These are phyloP conservation scores for Gnetum montanum DNA, from an alignment of 75 land plant genomes.

Conservation along the genomic window DNA sequence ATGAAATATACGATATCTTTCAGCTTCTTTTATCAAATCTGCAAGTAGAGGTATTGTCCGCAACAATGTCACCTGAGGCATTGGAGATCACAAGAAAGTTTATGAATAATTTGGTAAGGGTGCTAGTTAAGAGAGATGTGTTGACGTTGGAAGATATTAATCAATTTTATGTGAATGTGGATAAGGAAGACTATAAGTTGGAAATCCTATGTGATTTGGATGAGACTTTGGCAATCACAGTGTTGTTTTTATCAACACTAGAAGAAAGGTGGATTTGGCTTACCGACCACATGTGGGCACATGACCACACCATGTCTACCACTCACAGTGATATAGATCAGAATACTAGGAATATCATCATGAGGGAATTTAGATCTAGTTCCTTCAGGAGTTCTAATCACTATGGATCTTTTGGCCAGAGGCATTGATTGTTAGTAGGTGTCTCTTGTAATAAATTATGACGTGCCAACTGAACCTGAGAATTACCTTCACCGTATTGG, in stretches of 20 bases:
- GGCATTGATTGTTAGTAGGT: conserved; percentile 89
- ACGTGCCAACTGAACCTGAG: conserved; percentile 64
- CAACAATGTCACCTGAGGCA: conserved; percentile 95
- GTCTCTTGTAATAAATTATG: conserved; percentile 61
- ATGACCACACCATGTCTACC: conserved; percentile 57
- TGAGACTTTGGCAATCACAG: conserved; percentile 98
- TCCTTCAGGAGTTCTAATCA: conserved; percentile 68
- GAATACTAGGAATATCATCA: conserved; percentile 81
- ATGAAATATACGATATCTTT: conserved; percentile 98
- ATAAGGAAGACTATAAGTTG: conserved; percentile 97
- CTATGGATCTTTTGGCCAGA: conserved; percentile 90
- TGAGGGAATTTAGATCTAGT: conserved; percentile 71
- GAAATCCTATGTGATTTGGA: conserved; percentile 96
- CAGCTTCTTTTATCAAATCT: conserved; percentile 95
- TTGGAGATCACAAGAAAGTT: conserved; percentile 97
- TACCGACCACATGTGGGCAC: conserved; percentile 70
- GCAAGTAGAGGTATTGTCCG: conserved; percentile 93
- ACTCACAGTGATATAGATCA: conserved; percentile 88
- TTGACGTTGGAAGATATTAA: conserved; percentile 96
- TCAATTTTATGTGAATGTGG: conserved; percentile 99
- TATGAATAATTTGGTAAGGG: conserved; percentile 95
- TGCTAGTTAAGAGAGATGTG: conserved; percentile 99
- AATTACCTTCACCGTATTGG: conserved; percentile 64
- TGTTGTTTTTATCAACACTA: conserved; percentile 98
- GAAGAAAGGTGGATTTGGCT: conserved; percentile 92